Evolutionary conservation across 2,329 filamentous ascomycete species (phyloP).

Genomic region (Chrysoporthe austroafricana): DNA sequence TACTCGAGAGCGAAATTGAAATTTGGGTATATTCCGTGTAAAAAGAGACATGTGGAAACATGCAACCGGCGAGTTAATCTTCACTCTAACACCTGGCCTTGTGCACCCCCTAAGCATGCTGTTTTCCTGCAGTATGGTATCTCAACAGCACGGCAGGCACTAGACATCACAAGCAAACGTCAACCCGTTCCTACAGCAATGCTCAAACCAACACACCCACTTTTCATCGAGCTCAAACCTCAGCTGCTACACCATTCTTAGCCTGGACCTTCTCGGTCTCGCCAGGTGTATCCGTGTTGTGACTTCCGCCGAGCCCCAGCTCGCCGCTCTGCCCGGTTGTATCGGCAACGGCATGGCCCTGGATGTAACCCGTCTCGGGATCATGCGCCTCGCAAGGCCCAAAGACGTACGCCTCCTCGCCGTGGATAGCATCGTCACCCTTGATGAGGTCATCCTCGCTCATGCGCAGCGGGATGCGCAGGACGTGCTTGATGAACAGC

Average conservation of each 20-base stretch:
- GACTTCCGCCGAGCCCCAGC: slow-evolving; percentile 29
- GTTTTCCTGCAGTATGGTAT: background rate
- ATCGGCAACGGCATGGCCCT: slow-evolving; percentile 30
- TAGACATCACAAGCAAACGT: background rate
- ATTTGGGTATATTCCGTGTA: background rate
- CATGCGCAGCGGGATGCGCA: slow-evolving; percentile 52
- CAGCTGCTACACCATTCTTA: slow-evolving; percentile 29
- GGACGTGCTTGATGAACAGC: slow-evolving; percentile 54
- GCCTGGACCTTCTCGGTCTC: slow-evolving; percentile 26
- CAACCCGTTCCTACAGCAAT: background rate
- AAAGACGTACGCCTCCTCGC: slow-evolving; percentile 48
- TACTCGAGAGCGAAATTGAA: background rate
- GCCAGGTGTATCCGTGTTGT: slow-evolving; percentile 8
- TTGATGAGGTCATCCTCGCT: slow-evolving; percentile 48
- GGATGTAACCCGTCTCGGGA: slow-evolving; percentile 33
- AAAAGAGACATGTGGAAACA: background rate
- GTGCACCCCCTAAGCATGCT: background rate
- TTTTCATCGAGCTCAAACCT: background rate
- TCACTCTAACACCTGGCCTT: background rate
- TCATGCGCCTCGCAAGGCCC: slow-evolving; percentile 34
- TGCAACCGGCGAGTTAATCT: background rate
- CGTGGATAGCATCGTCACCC: slow-evolving; percentile 53
- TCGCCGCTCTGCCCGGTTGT: slow-evolving; percentile 25
- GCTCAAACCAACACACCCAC: background rate
- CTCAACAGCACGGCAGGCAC: background rate